Percentiles rank a stretch among this genome's conserved stretches.
These are phyloP conservation scores for Neofusicoccum umdonicola DNA, from an alignment of 2,329 filamentous ascomycete species.

Conservation along the genomic window DNA sequence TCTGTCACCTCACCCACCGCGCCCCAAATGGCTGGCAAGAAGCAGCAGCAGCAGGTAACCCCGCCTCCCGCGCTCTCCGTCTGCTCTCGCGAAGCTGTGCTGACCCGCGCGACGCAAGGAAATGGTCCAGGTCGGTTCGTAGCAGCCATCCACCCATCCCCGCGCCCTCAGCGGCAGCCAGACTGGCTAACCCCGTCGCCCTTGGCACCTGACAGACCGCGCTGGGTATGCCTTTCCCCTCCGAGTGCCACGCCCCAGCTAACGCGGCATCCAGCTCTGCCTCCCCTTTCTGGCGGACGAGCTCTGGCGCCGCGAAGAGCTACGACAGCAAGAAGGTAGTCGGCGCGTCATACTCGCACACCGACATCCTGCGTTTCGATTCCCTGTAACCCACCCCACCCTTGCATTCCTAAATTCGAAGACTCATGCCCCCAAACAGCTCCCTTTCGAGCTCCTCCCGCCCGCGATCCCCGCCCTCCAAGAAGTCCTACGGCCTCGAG, in stretches of 20 bases:
- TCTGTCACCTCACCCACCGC: conserved; percentile 9
- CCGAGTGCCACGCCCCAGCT: not conserved
- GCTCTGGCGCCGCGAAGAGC: conserved; percentile 48
- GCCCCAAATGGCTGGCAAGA: conserved; percentile 43
- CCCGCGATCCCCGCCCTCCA: conserved; percentile 69
- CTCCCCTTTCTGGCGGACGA: conserved; percentile 82
- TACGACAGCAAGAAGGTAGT: conserved; percentile 68
- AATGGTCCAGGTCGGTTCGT: conserved; percentile 99
- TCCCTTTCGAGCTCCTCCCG: conserved; percentile 47
- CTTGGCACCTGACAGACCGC: conserved; percentile 24
- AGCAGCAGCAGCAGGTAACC: conserved; percentile 46
- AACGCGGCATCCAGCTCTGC: conserved; percentile 58
- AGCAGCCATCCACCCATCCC: conserved; percentile 27
- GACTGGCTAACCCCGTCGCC: conserved; percentile 33
- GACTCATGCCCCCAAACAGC: not conserved
- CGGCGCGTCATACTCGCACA: conserved; percentile 93
- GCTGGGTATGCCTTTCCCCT: conserved; percentile 12
- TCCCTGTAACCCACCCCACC: conserved; percentile 58
- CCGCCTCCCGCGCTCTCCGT: conserved; percentile 11
- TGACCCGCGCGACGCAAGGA: conserved; percentile 57
- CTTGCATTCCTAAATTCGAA: not conserved
- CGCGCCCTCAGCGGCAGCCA: conserved; percentile 30
- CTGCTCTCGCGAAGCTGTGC: conserved; percentile 24
- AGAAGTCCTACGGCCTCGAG: conserved; percentile 55
- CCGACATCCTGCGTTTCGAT: conserved; percentile 87